Evolutionary conservation across 2,329 filamentous ascomycete species (phyloP).

Genomic region (Pezicula neosporulosa): DNA sequence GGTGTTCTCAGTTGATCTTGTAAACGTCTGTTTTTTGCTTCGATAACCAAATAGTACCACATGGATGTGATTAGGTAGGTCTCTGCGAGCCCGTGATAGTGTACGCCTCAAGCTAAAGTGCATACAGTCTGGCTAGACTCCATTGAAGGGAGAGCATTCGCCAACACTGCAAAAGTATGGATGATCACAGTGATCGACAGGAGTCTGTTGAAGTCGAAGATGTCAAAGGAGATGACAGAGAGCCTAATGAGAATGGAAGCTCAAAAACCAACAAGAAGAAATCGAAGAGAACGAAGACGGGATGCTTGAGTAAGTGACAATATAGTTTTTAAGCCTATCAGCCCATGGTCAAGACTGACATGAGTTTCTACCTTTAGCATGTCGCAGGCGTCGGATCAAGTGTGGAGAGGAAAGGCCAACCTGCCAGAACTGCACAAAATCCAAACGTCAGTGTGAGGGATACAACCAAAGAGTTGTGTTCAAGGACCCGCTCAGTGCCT

Average conservation of each 20-base stretch:
- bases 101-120: too few relatives aligned
- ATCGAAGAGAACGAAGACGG: slow-evolving; percentile 74
- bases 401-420: slow-evolving; percentile 86
- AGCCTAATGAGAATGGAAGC: not conserved
- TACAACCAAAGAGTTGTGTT: slow-evolving; percentile 80
- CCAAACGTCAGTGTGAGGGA: slow-evolving; percentile 78
- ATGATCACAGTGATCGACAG: not conserved
- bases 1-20: too few relatives aligned
- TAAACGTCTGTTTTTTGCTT: too few relatives aligned
- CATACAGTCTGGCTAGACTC: too few relatives aligned
- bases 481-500: slow-evolving; percentile 66
- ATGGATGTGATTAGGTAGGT: too few relatives aligned
- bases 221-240: not conserved
- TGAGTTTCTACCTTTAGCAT: slow-evolving; percentile 52
- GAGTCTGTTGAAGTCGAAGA: not conserved
- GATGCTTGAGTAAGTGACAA: slow-evolving; percentile 71
- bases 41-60: too few relatives aligned
- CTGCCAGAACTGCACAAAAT: slow-evolving; percentile 83
- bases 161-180: not conserved
- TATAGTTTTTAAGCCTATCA: too few relatives aligned
- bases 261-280: not conserved
- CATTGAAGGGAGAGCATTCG: not conserved
- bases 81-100: too few relatives aligned
- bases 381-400: slow-evolving; percentile 92
- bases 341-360: not conserved